Evolutionary conservation across 2,329 filamentous ascomycete species (phyloP).

Genomic region (Fusarium dimerum): DNA sequence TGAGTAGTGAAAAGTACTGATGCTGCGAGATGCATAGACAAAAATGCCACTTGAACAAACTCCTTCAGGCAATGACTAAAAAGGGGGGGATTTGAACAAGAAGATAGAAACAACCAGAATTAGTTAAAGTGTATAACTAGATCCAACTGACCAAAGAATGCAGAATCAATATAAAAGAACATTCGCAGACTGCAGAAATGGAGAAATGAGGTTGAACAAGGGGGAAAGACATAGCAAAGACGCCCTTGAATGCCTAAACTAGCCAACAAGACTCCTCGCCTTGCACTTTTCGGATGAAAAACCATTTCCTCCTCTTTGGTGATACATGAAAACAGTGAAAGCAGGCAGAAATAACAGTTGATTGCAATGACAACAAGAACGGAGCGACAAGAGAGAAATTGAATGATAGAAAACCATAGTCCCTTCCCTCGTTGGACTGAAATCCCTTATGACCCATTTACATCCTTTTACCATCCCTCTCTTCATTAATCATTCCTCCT

Average conservation of each 20-base stretch:
- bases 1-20: too few species aligned
- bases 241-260: neutral
- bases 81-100: too few species aligned
- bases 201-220: neutral
- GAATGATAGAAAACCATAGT: neutral
- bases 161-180: neutral
- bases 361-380: too few species aligned
- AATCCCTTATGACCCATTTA: neutral
- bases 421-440: neutral
- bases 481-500: conserved; percentile 26
- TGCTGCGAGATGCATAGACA: too few species aligned
- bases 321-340: neutral
- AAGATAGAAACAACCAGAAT: too few species aligned
- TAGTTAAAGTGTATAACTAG: too few species aligned
- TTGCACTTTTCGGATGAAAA: neutral
- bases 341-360: neutral
- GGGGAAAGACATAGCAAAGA: neutral
- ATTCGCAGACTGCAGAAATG: neutral
- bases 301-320: neutral
- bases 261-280: neutral
- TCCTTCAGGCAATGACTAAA: too few species aligned
- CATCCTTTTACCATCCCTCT: neutral
- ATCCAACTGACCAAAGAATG: too few species aligned
- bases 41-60: too few species aligned
- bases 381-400: neutral